Evolutionary conservation across 495 filamentous ascomycete species (phyloP), one percentile per base, ranked within the genome.

Genomic region (Penicillium paradoxum): DNA sequence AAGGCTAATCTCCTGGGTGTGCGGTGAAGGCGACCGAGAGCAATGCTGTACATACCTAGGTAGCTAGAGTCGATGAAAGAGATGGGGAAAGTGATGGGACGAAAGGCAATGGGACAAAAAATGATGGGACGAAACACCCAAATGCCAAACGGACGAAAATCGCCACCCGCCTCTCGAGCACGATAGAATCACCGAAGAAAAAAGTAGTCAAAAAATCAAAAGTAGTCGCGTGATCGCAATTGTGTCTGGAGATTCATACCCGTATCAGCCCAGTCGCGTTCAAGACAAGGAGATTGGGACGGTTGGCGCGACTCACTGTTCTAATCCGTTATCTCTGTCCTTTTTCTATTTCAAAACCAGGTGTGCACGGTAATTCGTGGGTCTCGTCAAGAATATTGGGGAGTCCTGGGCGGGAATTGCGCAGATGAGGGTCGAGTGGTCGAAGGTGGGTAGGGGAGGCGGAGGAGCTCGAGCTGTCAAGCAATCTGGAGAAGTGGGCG

Each of bases 381-480:
- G 62, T 62, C 56, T 65, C 62, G 59, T 64, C 42, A 58, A 54
- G 59, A 54, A 49, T 53, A 32, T 39, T 57, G 36, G 34, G 4
- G 27, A 43, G 41, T 27, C 7, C 39, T 41, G 19, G 6, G 39
- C 6, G 11, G 8, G 39, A 22, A 15, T 24, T 41, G 39, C 37
- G 21, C 39, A 7, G 19, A 9, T 14, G 14, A 25, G 47, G 14
- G 37, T 37, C 21, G 24, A 27, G 55, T 45, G 45, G 15, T 45
- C 36, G 42, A 49, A 24, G 39, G 55, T 44, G 45, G 53, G 29
- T 11, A 11, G 29, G 10, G 29, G 29, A 34, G 29, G 51, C 45
- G 54, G 49, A 54, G 49, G 55, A 54, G 38, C 24, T 34, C 17
- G 50, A 37, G 29, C 21, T 41, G 27, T 34, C 46, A 25, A 49